Conservation (phyloP, 2,329 filamentous ascomycete genomes). For the Didymella arachidicola region DNA sequence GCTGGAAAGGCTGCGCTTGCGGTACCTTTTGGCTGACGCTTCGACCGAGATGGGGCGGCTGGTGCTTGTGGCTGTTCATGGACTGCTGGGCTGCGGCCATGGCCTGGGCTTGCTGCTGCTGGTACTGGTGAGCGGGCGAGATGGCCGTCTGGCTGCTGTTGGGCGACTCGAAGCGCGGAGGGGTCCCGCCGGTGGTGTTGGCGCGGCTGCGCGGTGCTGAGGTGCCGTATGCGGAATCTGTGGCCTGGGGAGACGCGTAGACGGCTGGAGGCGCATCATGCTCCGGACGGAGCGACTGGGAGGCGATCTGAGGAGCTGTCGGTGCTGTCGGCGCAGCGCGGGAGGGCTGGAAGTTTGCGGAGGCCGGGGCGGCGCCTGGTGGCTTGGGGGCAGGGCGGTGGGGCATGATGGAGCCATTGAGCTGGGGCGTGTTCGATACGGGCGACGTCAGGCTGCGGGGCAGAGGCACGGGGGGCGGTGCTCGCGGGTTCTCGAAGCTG, state of each 20-base stretch:
- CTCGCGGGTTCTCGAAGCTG: conserved; percentile 96
- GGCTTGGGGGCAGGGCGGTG: conserved; percentile 86
- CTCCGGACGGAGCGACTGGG: conserved; percentile 46
- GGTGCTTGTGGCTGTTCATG: conserved; percentile 42
- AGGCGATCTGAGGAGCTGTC: conserved; percentile 56
- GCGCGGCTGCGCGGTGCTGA: conserved; percentile 52
- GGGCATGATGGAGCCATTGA: conserved; percentile 69
- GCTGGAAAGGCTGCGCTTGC: conserved; percentile 38
- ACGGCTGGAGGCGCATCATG: conserved; percentile 53
- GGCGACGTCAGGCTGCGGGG: conserved; percentile 46
- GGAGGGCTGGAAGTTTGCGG: conserved; percentile 60
- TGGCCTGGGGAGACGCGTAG: conserved; percentile 54
- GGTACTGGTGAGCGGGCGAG: conserved; percentile 59
- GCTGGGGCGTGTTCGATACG: conserved; percentile 53
- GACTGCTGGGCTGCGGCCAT: conserved; percentile 81
- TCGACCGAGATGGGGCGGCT: conserved; percentile 68
- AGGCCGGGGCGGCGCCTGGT: conserved; percentile 62
- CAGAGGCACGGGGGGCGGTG: conserved; percentile 83
- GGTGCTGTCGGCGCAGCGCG: conserved; percentile 66
- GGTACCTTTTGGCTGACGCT: conserved; percentile 72
- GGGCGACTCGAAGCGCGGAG: conserved; percentile 57
- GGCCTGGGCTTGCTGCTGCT: conserved; percentile 82
- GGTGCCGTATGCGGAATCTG: conserved; percentile 46
- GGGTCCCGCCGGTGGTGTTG: conserved; percentile 53
- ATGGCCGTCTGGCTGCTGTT: conserved; percentile 45